Evolutionary conservation across 345 rosid genomes (phyloP).

Genomic region (Hibiscus trionum): DNA sequence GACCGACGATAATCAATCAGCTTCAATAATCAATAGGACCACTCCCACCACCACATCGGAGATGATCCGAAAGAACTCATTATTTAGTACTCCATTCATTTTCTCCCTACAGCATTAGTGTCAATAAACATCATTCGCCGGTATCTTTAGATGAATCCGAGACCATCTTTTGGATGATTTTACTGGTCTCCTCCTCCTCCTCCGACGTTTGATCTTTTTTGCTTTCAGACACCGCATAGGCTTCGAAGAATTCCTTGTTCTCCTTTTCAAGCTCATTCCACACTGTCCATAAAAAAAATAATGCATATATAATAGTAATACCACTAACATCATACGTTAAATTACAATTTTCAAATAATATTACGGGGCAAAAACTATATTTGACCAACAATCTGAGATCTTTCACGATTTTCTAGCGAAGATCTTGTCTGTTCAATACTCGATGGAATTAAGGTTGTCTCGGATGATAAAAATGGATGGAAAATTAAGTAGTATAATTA

Average conservation of each 20-base stretch:
- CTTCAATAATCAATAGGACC: not conserved
- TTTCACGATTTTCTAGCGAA: not conserved
- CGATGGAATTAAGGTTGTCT: not conserved
- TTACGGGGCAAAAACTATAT: not conserved
- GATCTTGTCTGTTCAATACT: not conserved
- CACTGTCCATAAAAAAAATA: conserved; percentile 28
- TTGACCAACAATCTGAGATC: not conserved
- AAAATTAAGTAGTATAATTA: not conserved
- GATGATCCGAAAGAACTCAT: not conserved
- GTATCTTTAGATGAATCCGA: conserved; percentile 48
- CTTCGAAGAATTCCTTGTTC: conserved; percentile 82
- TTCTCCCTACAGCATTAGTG: not conserved
- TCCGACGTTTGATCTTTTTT: conserved; percentile 66
- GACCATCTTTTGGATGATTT: conserved; percentile 66
- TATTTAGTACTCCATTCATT: no score
- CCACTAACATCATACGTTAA: not conserved
- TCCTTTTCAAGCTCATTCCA: conserved; percentile 93
- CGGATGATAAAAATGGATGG: not conserved
- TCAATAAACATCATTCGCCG: conserved; percentile 23
- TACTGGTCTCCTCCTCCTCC: conserved; percentile 71
- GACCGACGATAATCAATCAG: not conserved
- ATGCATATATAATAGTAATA: not conserved
- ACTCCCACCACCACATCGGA: not conserved
- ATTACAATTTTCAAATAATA: not conserved
- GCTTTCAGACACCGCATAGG: conserved; percentile 47